These are phyloP conservation scores for Lophium mytilinum DNA, from an alignment of 495 filamentous ascomycete genomes.

Conservation along the genomic window DNA sequence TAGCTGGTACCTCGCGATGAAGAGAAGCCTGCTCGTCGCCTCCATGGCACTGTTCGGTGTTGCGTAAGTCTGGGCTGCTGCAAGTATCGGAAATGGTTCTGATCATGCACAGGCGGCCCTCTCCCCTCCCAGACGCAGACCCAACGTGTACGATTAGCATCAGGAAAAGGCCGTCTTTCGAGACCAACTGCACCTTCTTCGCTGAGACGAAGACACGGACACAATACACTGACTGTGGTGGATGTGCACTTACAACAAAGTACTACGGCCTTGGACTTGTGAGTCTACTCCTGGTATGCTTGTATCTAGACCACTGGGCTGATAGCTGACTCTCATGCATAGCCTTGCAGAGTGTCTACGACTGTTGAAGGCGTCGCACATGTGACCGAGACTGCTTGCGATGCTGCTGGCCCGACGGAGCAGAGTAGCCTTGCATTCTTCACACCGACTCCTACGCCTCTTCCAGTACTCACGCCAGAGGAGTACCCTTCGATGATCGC, in stretches of 20 bases:
- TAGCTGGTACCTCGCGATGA: not conserved
- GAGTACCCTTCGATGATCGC: too few species aligned
- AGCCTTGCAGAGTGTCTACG: not conserved
- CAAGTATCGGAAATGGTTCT: not conserved
- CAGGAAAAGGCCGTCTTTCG: constrained; percentile 2
- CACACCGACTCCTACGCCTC: not conserved
- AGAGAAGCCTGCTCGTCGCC: not conserved
- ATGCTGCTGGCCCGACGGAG: not conserved
- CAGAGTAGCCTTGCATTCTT: not conserved
- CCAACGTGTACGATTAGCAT: constrained; percentile 11
- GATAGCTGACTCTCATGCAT: not conserved
- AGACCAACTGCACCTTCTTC: constrained; percentile 14
- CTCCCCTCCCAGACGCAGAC: not conserved
- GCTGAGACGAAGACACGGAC: constrained; percentile 9
- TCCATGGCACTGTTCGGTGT: not conserved
- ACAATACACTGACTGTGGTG: constrained; percentile 8
- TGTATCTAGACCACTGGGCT: not conserved
- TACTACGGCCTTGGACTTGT: constrained; percentile 2
- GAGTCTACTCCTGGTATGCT: not conserved
- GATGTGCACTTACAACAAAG: constrained; percentile 4
- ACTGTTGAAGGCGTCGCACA: not conserved
- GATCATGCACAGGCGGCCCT: not conserved
- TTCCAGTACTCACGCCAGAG: too few species aligned
- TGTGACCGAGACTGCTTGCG: not conserved
- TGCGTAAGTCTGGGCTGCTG: not conserved